phyloP scores from a whole-genome alignment of 192 early-diverging fungal species.

The Coemansia aciculifera region DNA sequence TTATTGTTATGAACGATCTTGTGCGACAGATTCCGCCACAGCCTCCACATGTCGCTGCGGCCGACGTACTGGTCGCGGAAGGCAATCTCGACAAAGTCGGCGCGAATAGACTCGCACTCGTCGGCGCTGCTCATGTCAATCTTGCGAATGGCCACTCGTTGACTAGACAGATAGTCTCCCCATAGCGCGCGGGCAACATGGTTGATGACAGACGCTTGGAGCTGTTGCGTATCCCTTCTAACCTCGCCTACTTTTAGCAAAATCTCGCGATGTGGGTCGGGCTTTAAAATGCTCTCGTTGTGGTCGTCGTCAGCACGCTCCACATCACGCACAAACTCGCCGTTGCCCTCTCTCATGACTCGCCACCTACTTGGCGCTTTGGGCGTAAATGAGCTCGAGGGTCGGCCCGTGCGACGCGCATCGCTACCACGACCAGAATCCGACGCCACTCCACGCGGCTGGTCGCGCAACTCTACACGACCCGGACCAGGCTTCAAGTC shows the following conservation, averaged over 20 bases:
- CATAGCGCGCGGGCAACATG: conserved; percentile 41
- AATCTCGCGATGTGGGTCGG: conserved; percentile 38
- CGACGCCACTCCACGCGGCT: not conserved
- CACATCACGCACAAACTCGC: not conserved
- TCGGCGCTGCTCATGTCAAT: conserved; percentile 54
- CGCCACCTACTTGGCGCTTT: conserved; percentile 10
- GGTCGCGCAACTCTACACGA: conserved; percentile 9
- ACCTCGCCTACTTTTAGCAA: conserved; percentile 50
- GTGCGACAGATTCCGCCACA: conserved; percentile 69
- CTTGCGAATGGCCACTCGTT: conserved; percentile 55
- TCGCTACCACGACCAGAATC: not conserved
- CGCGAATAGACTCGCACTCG: conserved; percentile 59
- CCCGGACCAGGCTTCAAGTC: conserved; percentile 2
- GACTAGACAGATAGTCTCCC: conserved; percentile 39
- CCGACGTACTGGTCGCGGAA: conserved; percentile 92
- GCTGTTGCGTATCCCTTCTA: conserved; percentile 37
- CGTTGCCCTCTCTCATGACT: not conserved
- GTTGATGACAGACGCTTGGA: conserved; percentile 36
- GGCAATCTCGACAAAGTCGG: conserved; percentile 80
- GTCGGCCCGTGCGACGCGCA: not conserved
- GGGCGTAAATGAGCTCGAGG: not conserved
- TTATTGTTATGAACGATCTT: conserved; percentile 77
- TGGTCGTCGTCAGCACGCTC: conserved; percentile 13
- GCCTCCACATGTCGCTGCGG: conserved; percentile 91
- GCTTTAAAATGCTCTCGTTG: conserved; percentile 14